A percentile compares a stretch with the other conserved stretches of the same genome.
Conservation (phyloP, 805 yeast genomes). For the Wickerhamiella australiensis region DNA sequence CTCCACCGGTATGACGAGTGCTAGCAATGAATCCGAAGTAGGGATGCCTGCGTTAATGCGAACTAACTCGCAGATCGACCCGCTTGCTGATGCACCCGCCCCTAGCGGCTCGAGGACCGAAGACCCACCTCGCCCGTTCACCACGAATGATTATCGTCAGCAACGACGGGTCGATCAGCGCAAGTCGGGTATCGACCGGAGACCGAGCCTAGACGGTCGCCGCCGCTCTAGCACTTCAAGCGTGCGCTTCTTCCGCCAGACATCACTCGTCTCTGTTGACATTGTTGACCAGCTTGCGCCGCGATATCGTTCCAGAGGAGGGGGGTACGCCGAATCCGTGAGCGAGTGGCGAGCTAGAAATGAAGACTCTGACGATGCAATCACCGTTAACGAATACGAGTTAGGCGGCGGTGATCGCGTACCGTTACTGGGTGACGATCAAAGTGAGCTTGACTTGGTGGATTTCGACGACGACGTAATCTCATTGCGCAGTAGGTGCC, state of each 20-base stretch:
- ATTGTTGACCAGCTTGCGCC: slow-evolving; percentile 16
- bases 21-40: background rate
- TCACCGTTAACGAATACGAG: background rate
- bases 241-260: slow-evolving; percentile 22
- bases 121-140: background rate
- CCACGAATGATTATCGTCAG: background rate
- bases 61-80: background rate
- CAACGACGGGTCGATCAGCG: slow-evolving; percentile 11
- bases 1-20: background rate
- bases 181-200: slow-evolving; percentile 9
- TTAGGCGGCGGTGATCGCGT: slow-evolving; percentile 2
- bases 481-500: slow-evolving; percentile 9
- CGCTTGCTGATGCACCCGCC: slow-evolving; percentile 2
- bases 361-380: slow-evolving; percentile 1
- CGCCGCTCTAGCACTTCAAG: slow-evolving; percentile 13
- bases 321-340: background rate
- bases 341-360: background rate
- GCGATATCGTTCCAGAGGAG: slow-evolving; percentile 11
- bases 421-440: slow-evolving; percentile 8
- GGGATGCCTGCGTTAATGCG: slow-evolving; percentile 1
- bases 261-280: slow-evolving; percentile 22
- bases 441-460: slow-evolving; percentile 6
- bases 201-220: background rate
- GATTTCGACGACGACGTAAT: slow-evolving; percentile 9
- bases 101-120: background rate